Evolutionary conservation across 129 eudicot genomes (phyloP).

Genomic region (Artemisia argyi): DNA sequence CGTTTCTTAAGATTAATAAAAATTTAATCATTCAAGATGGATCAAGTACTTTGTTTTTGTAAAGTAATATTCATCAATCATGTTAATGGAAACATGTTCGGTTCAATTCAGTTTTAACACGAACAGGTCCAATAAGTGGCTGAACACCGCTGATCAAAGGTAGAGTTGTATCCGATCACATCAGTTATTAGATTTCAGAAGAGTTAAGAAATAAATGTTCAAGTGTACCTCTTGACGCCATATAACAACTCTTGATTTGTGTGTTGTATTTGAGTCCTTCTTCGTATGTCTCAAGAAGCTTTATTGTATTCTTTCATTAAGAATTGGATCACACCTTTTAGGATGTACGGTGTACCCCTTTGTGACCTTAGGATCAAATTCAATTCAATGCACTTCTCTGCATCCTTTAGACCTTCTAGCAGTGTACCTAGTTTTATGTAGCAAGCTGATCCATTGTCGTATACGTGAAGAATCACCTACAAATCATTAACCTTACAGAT

Average conservation of each 20-base stretch:
- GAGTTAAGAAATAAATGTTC: neutral
- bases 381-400: constrained; percentile 73
- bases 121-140: no score
- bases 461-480: constrained; percentile 39
- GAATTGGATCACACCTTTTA: constrained; percentile 84
- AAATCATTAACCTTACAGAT: constrained; percentile 55
- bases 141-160: no score
- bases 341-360: constrained; percentile 59
- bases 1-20: no score
- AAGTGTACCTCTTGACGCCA: constrained; percentile 69
- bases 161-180: no score
- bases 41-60: no score
- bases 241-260: constrained; percentile 71
- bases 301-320: constrained; percentile 94
- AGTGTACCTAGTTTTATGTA: constrained; percentile 85
- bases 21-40: no score
- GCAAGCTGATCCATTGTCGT: constrained; percentile 85
- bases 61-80: no score
- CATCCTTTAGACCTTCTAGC: constrained; percentile 95
- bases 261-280: constrained; percentile 83
- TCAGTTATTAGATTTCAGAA: no score
- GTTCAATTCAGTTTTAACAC: no score
- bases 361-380: constrained; percentile 81
- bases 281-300: constrained; percentile 75
- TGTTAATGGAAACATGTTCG: no score